Evolutionary conservation across 805 yeast genomes (phyloP).

Genomic region (Dipodascus geniculatus): DNA sequence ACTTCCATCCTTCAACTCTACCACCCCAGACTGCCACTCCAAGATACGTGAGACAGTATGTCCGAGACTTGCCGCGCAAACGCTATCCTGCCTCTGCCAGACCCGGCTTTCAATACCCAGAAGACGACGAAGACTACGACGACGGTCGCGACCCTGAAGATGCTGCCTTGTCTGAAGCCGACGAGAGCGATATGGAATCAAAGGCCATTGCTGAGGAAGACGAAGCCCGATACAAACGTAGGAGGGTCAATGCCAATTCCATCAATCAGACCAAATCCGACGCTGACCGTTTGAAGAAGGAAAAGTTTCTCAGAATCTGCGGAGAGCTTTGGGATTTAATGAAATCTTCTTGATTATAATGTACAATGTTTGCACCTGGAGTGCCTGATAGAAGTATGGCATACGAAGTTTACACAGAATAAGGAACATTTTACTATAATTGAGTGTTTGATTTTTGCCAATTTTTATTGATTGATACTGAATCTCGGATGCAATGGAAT

Average conservation of each 20-base stretch:
- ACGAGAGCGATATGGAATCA: background rate
- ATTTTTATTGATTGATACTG: background rate
- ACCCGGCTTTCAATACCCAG: background rate
- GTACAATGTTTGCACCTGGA: too few relatives aligned
- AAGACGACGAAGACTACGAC: background rate
- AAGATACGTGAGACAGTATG: background rate
- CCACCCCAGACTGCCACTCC: background rate
- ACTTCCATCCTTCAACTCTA: background rate
- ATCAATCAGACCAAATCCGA: background rate
- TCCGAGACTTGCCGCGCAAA: background rate
- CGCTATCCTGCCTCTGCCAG: background rate
- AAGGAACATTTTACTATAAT: too few relatives aligned
- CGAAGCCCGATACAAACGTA: background rate
- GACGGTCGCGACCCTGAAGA: background rate
- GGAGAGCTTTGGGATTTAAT: constrained; percentile 39
- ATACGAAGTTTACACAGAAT: too few relatives aligned
- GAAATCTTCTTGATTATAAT: background rate
- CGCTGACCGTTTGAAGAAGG: constrained; percentile 33
- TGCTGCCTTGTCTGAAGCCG: background rate
- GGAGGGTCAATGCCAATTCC: background rate
- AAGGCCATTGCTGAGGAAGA: background rate
- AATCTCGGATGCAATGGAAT: background rate
- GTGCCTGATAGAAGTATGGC: background rate
- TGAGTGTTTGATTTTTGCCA: too few relatives aligned
- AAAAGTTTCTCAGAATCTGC: constrained; percentile 77